Evolutionary conservation across 2,329 filamentous ascomycete genomes (phyloP), one percentile per base, ranked within the genome.

Genomic region (Sporothrix sp.): DNA sequence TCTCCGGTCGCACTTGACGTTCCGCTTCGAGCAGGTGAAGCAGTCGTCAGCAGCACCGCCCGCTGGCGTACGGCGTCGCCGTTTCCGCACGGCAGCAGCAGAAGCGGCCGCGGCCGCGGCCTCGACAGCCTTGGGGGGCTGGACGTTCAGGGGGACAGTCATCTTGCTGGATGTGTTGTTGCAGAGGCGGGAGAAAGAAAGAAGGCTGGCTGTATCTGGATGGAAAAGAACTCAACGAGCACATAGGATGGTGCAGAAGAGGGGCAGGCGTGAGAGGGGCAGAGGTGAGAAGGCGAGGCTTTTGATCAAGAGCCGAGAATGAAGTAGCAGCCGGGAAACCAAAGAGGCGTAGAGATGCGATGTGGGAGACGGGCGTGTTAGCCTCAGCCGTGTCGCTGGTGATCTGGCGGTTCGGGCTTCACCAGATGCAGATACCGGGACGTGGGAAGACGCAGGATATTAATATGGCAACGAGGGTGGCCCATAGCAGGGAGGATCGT

Each of bases 31-130:
- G 71, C 91, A 98, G 38, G 89, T 82, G 66, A 96, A 96, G 76
- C 91, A 98, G 68, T 97, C 91, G 66, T 95, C 89, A 40, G 87
- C 82, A 53, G 91, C 91, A 62, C 91, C 91, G 57, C 87, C 90
- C 47, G 87, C 84, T 18, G 88, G 85, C 18, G 90, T 87, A 70
- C 90, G 82, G 76, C 90, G 86, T 72, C 89, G 84, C 64, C 90
- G 81, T 74, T 95, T 80, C 62, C 75, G 72, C 73, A 63, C 63
- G 27, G 62, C 60, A 40, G 63, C 63, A 25, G 58, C 55, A 27
- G 54, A 56, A 72, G 63, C 63, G 18, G 39, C 49, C 33, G 61
- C 61, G 21, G 60, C 58, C n/a, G 60, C 56, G 21, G 59, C 55
- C 21, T 62, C 53, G 36, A 61, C 62, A 32, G 61, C 58, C 58